Base-by-base conservation (phyloP, 2,329 filamentous ascomycete species). In the Sarocladiaceae sp. region DNA sequence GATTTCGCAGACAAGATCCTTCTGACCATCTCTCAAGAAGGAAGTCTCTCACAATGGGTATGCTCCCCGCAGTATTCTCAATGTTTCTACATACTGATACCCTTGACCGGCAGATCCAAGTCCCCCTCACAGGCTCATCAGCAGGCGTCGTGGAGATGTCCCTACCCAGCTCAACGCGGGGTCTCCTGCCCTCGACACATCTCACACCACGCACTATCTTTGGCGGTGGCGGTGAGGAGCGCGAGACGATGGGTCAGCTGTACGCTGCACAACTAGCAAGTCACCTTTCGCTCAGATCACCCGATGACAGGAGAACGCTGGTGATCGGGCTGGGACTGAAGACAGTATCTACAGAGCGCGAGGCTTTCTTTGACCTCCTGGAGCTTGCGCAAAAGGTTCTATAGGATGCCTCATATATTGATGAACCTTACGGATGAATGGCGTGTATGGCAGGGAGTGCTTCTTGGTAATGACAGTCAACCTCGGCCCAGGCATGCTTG, bases 21-120 rank as follows among this genome's bases (percentile, higher is more conserved):
- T 55, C 70, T 98, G 50, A 96, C 89, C 1, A 76, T 97, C 48
- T 87, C 86, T 0, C 93, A 97, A 66, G 78, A 83, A 49, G 91
- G 90, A 6, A 78, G 83, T 47, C 68, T 97, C 37, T 85, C 87
- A 16, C 93, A 97, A 73, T 98, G 93, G 93, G 89, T 96, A 71
- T 44, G 68, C 60, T 29, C 19, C 9, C 49, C 41, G 23, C 49
- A 9, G 42, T 37, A 29, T 19, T 44, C 24, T 39, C 24, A 29
- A 32, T 23, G 16, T 40, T 26, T 31, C 9, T 23, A 43, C 15
- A 34, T 10, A 35, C 11, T 40, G 34, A 33, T 23, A 6, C 20
- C 6, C 23, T 10, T 41, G n/a, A 11, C 19, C 16, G 16, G n/a
- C 18, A 89, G 84, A 76, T 89, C 16, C 85, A 93, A 68, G 85